Evolutionary conservation across 2,329 filamentous ascomycete species (phyloP).

Genomic region (Microdochium paspali): DNA sequence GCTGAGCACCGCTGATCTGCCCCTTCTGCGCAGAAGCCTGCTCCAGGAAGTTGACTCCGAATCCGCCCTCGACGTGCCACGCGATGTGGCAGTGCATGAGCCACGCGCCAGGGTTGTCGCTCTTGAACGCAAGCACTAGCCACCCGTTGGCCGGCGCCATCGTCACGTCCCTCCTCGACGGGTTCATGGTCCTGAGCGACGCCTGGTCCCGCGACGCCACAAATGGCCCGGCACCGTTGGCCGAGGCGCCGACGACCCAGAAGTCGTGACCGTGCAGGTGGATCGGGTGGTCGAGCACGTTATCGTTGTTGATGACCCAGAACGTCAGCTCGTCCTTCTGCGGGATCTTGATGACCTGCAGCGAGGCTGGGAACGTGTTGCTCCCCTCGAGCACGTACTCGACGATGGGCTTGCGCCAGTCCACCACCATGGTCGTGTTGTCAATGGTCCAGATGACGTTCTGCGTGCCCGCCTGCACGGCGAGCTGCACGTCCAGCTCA

Average conservation of each 20-base stretch:
- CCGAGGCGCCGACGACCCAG: constrained; percentile 17
- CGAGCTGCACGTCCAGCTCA: constrained; percentile 8
- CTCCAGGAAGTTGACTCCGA: constrained; percentile 43
- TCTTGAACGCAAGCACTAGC: constrained; percentile 34
- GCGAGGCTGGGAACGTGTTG: constrained; percentile 11
- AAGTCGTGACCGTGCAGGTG: constrained; percentile 25
- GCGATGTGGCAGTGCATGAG: constrained; percentile 38
- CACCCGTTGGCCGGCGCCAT: constrained; percentile 31
- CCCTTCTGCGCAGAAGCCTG: not conserved
- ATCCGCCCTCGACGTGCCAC: constrained; percentile 37
- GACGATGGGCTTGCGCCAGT: constrained; percentile 23
- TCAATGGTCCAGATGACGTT: constrained; percentile 11
- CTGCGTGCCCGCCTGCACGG: not conserved
- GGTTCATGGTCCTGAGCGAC: constrained; percentile 26
- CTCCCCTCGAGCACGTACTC: constrained; percentile 17
- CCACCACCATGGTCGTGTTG: constrained; percentile 13
- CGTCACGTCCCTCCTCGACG: constrained; percentile 34
- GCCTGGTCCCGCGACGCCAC: constrained; percentile 11
- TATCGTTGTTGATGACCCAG: constrained; percentile 18
- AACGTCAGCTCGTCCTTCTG: constrained; percentile 14
- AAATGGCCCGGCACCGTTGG: constrained; percentile 7
- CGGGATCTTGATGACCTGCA: constrained; percentile 12
- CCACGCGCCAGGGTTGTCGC: constrained; percentile 41
- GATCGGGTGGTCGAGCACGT: constrained; percentile 15
- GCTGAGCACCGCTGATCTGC: no score